Conservation (phyloP, 768 basidiomycete species). For the Symmetrospora coprosmae region DNA sequence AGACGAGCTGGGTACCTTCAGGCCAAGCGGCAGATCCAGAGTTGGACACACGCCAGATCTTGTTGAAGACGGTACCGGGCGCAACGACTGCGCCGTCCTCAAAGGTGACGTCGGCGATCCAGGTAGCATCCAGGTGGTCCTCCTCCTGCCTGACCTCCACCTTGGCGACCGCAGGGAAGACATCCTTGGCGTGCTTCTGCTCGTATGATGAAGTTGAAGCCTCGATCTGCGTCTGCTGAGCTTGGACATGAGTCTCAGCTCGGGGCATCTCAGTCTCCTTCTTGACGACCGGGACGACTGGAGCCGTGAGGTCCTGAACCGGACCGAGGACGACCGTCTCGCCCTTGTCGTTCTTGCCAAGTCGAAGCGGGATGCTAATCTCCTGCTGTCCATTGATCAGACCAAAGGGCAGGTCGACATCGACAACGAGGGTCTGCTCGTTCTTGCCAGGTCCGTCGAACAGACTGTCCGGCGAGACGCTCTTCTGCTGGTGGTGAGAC, state of each 20-base stretch:
- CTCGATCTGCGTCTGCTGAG: no score
- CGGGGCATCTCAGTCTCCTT: no score
- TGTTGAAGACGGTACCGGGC: conserved; percentile 21
- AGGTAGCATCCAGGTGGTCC: neutral
- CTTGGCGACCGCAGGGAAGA: no score
- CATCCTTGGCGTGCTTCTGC: no score
- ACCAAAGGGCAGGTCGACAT: conserved; percentile 23
- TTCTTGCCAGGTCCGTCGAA: neutral
- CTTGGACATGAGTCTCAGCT: no score
- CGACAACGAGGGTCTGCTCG: neutral
- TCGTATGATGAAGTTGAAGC: no score
- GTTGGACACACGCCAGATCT: conserved; percentile 17
- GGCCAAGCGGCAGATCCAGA: conserved; percentile 3
- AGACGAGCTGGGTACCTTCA: neutral
- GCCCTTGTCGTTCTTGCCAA: conserved; percentile 17
- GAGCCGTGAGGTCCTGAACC: neutral
- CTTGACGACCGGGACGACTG: neutral
- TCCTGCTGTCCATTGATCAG: conserved; percentile 7
- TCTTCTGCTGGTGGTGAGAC: no score
- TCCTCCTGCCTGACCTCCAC: no score
- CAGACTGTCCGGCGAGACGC: no score
- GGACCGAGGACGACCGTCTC: conserved; percentile 6
- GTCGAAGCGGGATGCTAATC: neutral
- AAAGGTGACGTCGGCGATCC: conserved; percentile 17
- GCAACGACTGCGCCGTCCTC: conserved; percentile 5